phyloP scores from a whole-genome alignment of 768 basidiomycete genomes.

The Tylopilus intermedius region DNA sequence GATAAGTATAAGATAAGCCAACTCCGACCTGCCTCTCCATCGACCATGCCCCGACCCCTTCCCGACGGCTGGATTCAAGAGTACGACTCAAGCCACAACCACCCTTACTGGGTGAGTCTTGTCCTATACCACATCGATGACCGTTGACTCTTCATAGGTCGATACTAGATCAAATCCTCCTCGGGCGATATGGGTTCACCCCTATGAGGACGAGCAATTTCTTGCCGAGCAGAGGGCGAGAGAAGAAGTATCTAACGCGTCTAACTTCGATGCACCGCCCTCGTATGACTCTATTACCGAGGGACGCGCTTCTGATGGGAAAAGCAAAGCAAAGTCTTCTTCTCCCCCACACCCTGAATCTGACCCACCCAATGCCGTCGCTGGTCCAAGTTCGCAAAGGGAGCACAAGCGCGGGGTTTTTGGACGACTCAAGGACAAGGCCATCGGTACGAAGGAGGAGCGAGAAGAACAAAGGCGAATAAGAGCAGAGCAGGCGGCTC shows the following conservation, averaged over 20 bases:
- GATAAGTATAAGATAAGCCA: not conserved
- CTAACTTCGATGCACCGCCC: constrained; percentile 19
- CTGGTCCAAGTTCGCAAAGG: not conserved
- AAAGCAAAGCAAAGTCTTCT: constrained; percentile 5
- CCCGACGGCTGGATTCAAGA: constrained; percentile 57
- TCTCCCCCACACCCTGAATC: not conserved
- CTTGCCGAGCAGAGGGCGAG: constrained; percentile 46
- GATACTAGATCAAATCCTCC: constrained; percentile 61
- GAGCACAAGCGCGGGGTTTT: constrained; percentile 50
- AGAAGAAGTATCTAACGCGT: constrained; percentile 12
- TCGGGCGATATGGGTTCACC: constrained; percentile 68
- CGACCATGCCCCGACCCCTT: constrained; percentile 29
- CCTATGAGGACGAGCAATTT: constrained; percentile 64
- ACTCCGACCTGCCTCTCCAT: not conserved
- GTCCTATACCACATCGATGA: too few relatives aligned
- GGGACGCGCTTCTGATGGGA: constrained; percentile 25
- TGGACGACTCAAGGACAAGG: constrained; percentile 58
- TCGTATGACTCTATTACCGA: constrained; percentile 25
- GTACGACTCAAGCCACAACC: constrained; percentile 38
- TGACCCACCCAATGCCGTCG: not conserved
- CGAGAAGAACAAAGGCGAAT: constrained; percentile 40
- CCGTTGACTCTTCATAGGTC: constrained; percentile 36
- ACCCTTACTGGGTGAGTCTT: constrained; percentile 46
- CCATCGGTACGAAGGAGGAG: constrained; percentile 61
- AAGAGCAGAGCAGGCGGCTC: not conserved